phyloP scores from a whole-genome alignment of 1,284 basidiomycete species.

The Papiliotrema terrestris region DNA sequence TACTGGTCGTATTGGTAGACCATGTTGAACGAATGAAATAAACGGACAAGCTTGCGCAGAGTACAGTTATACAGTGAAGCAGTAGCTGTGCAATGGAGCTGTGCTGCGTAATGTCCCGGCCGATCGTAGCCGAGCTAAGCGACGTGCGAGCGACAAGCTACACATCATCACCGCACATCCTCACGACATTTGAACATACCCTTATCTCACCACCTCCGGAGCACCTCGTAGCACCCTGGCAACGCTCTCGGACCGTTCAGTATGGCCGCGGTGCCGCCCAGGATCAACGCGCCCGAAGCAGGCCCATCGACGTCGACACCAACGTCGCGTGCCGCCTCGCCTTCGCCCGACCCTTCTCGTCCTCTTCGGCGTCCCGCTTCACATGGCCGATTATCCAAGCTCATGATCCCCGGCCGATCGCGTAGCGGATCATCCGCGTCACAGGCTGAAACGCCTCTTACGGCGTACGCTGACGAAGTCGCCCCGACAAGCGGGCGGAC shows the following conservation, averaged over 20 bases:
- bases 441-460: slow-evolving; percentile 20
- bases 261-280: background rate
- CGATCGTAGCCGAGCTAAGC: background rate
- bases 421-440: slow-evolving; percentile 33
- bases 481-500: slow-evolving; percentile 24
- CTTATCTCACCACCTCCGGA: background rate
- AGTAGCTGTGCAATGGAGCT: background rate
- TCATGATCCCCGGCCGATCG: slow-evolving; percentile 37
- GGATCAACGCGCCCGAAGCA: slow-evolving; percentile 3
- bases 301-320: slow-evolving; percentile 11
- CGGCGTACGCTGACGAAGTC: slow-evolving; percentile 27
- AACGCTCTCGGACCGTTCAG: background rate
- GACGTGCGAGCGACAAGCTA: background rate
- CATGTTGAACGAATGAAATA: no score
- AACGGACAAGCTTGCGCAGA: no score
- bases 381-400: slow-evolving; percentile 32
- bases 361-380: slow-evolving; percentile 33
- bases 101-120: no score
- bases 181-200: no score
- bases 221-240: no score
- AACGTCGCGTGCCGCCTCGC: slow-evolving; percentile 10
- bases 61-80: no score
- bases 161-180: background rate
- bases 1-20: no score
- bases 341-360: background rate